phyloP scores from a whole-genome alignment of 2,329 filamentous ascomycete genomes.

The Hortaea werneckii region DNA sequence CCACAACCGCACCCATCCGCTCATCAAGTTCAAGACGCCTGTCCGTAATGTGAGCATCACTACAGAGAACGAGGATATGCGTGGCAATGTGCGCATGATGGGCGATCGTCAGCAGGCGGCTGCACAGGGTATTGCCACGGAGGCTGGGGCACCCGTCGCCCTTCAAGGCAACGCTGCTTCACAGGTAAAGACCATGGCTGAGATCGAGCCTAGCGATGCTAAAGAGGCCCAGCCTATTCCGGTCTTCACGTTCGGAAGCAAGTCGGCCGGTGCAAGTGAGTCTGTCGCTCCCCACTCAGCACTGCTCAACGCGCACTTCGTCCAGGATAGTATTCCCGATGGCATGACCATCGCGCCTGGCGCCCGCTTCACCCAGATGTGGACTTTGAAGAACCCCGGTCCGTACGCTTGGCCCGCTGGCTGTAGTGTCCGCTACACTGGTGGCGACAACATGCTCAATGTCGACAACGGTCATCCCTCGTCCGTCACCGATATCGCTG shows the following conservation, averaged over 20 bases:
- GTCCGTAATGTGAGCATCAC: constrained; percentile 80
- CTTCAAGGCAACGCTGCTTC: constrained; percentile 40
- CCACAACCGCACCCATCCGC: constrained; percentile 91
- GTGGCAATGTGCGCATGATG: constrained; percentile 59
- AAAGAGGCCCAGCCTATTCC: constrained; percentile 15
- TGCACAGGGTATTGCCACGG: constrained; percentile 6
- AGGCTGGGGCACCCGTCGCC: constrained; percentile 8
- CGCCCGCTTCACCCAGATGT: constrained; percentile 75
- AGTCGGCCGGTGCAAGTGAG: constrained; percentile 5
- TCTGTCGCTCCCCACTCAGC: constrained; percentile 15
- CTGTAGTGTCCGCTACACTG: constrained; percentile 81
- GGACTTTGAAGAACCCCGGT: constrained; percentile 82
- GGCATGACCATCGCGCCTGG: constrained; percentile 62
- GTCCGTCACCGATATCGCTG: constrained; percentile 64
- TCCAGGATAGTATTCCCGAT: constrained; percentile 69
- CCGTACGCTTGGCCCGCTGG: constrained; percentile 73
- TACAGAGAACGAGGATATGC: constrained; percentile 66
- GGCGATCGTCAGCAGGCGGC: constrained; percentile 47
- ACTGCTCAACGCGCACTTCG: constrained; percentile 56
- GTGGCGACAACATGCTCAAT: constrained; percentile 93
- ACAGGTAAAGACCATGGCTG: constrained; percentile 62
- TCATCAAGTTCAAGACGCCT: constrained; percentile 94
- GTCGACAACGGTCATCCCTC: constrained; percentile 70
- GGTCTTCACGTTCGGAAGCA: constrained; percentile 10
- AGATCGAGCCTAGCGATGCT: constrained; percentile 50